Percentiles rank a stretch among this genome's conserved stretches.
Conservation (phyloP, 805 yeast genomes). For the Osmozyma mogii region DNA sequence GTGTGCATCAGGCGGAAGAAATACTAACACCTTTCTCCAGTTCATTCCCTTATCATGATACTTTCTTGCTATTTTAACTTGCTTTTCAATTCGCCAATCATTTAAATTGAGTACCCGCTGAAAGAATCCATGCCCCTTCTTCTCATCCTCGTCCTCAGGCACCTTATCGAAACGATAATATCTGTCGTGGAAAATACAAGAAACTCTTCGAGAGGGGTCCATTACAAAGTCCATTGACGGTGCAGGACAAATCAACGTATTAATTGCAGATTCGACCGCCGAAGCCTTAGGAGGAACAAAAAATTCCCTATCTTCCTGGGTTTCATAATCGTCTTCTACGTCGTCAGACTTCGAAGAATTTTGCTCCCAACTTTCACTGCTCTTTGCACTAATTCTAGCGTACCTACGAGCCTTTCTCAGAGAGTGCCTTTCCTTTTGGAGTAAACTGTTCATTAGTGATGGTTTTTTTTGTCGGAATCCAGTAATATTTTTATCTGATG, state of each 20-base stretch:
- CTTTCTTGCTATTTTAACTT: conserved; percentile 33
- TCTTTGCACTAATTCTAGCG: conserved; percentile 13
- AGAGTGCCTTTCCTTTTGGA: no score
- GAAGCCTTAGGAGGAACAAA: conserved; percentile 40
- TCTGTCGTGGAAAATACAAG: conserved; percentile 36
- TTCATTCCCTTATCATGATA: conserved; percentile 28
- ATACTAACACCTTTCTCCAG: conserved; percentile 39
- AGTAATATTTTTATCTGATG: no score
- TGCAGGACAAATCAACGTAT: conserved; percentile 30
- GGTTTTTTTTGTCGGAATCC: no score
- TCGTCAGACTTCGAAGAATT: conserved; percentile 4
- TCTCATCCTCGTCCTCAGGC: conserved; percentile 17
- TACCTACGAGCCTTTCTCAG: conserved; percentile 3
- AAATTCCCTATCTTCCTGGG: conserved; percentile 11
- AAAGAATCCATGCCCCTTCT: conserved; percentile 4
- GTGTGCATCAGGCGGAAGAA: conserved; percentile 40
- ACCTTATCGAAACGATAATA: conserved; percentile 26
- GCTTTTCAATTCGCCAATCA: conserved; percentile 31
- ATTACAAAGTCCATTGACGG: conserved; percentile 27
- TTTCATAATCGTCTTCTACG: conserved; percentile 1
- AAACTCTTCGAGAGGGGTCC: conserved; percentile 26
- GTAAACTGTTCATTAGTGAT: no score
- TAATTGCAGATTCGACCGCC: conserved; percentile 35
- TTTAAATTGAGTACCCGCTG: conserved; percentile 16
- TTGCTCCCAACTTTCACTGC: conserved; percentile 5